These are phyloP conservation scores for Lactarius pseudohatsudake DNA, from an alignment of 768 basidiomycete genomes.

Conservation along the genomic window DNA sequence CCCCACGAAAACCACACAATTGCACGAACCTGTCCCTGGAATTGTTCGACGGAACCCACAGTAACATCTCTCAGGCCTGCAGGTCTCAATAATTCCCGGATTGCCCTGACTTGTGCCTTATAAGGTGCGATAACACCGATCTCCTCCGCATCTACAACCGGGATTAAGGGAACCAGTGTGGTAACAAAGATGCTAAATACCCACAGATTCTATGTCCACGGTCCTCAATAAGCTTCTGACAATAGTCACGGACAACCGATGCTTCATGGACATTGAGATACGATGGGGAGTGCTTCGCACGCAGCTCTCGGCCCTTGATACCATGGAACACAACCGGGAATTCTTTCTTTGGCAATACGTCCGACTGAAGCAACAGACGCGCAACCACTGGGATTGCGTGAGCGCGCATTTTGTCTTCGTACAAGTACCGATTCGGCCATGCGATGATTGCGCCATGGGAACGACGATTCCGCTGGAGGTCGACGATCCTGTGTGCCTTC, in stretches of 20 bases:
- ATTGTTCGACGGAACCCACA: constrained; percentile 43
- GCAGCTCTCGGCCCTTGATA: constrained; percentile 38
- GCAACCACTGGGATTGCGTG: constrained; percentile 25
- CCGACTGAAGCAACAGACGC: constrained; percentile 29
- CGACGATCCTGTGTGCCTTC: constrained; percentile 27
- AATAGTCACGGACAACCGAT: constrained; percentile 38
- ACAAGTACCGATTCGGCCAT: constrained; percentile 52
- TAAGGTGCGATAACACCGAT: constrained; percentile 46
- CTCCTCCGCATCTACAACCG: constrained; percentile 31
- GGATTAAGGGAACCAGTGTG: neutral
- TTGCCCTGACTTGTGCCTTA: constrained; percentile 39
- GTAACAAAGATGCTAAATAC: constrained; percentile 17
- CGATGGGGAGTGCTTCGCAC: constrained; percentile 39
- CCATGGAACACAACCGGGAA: constrained; percentile 41
- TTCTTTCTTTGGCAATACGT: constrained; percentile 33
- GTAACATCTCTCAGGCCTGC: constrained; percentile 30
- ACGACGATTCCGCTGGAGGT: constrained; percentile 27
- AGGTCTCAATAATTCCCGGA: constrained; percentile 33
- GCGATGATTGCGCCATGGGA: constrained; percentile 44
- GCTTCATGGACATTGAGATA: constrained; percentile 44
- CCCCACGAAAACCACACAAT: neutral
- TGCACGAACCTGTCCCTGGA: constrained; percentile 42
- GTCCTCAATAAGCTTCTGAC: constrained; percentile 33
- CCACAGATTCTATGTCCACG: constrained; percentile 35
- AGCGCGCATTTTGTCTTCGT: constrained; percentile 37